Base-by-base conservation (phyloP, 2,329 filamentous ascomycete species). In the Coleophoma eucalyptorum region DNA sequence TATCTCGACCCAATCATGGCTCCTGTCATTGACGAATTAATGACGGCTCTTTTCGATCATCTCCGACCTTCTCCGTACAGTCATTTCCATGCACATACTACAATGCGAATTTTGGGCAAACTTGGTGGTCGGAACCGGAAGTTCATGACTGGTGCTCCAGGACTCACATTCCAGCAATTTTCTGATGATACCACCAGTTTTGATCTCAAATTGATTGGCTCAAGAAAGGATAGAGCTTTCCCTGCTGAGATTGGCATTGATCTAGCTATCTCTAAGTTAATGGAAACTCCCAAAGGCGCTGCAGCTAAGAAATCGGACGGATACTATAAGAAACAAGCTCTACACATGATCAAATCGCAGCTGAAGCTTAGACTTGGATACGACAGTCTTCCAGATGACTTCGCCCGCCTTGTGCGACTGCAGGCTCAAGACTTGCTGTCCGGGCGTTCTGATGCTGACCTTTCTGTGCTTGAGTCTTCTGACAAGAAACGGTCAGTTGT, bases 1-100 rank as follows among this genome's bases (percentile, higher is more conserved):
- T 99, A 99, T 64, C 75, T 99, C 13, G 94, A 99, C 61, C 95
- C 94, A 0, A 97, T 99, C 62, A 99, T 99, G 93, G 90, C 93
- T 2, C 95, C 94, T 0, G 95, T 97, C 21, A 97, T 99, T 68
- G 93, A 99, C 62, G 94, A 99, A 65, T 77, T 99, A 42, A 99
- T 99, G 94, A 94, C 91, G 43, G 93, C 93, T 1, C 77, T 99
- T 1, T 99, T 96, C 78, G 92, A 97, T 56, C 95, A 99, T 67
- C 78, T 99, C 40, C 89, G 88, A 61, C 95, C 94, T 7, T 87
- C 92, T 55, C 94, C 94, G 0, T 96, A 99, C 68, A 96, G 89
- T 62, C 95, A 99, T 68, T 96, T 97, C 69, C 93, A 97, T 65
- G 90, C 95, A 0, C 94, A 99, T 66, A 97, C 94, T 0, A 97